Evolutionary conservation across 2,329 filamentous ascomycete genomes (phyloP), one percentile per base, ranked within the genome.

Genomic region (Fusarium sp.): DNA sequence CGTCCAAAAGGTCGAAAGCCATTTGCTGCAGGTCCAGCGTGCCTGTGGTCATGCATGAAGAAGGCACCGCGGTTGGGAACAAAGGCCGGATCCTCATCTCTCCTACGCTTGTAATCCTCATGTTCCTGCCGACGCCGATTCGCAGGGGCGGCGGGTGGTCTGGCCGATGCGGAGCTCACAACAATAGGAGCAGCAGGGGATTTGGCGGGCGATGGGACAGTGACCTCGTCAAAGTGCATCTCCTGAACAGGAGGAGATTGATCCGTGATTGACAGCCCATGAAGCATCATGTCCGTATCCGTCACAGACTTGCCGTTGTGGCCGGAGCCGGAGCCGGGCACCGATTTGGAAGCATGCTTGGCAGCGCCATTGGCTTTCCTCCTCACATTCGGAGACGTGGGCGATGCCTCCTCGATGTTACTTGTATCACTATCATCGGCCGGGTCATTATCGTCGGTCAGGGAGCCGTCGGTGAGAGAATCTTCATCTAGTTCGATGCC

Each of bases 31-130:
- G 88, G 85, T n/a, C 89, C 89, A 52, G 90, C 86, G 68, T 92
- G 88, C 61, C 92, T 86, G 71, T 95, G 92, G 73, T 98, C 95
- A 76, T 98, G 94, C 86, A 98, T 93, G 79, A 97, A 98, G 81
- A 98, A 98, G 61, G 91, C 89, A 56, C 95, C 95, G 65, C 94
- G 84, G 71, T 96, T 97, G 49, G 95, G 94, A 51, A 97, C 94
- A 77, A 97, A 97, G 10, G 93, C 88, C 32, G 94, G 94, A 74
- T 97, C 92, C 68, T 92, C 88, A 72, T 96, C 92, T 68, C 92
- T 86, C 75, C 91, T 91, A 78, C 90, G 92, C 77, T 89, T 88
- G 78, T 96, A 96, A 72, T 96, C 92, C 64, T 97, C 93, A 70
- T 96, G 92, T 72, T 97, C 93, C 67, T 90, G 88, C 64, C 91